Conservation (phyloP, 2,329 filamentous ascomycete species). For the Thielaviopsis euricoi region DNA sequence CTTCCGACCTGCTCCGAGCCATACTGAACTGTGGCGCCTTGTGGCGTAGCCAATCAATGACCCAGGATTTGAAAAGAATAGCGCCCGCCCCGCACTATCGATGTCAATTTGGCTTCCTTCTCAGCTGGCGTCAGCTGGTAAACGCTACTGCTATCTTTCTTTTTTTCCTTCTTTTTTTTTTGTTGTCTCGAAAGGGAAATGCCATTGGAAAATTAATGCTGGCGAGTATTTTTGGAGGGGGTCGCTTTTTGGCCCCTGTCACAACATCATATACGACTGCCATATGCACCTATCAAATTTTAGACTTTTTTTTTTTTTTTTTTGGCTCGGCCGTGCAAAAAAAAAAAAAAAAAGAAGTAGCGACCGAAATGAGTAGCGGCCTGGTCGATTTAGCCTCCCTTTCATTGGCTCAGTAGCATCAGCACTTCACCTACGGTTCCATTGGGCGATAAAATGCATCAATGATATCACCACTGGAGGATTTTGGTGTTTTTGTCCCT, state of each 20-base stretch:
- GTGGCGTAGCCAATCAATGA: constrained; percentile 20
- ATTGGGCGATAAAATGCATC: not conserved
- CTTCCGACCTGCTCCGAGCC: constrained; percentile 27
- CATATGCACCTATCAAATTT: not conserved
- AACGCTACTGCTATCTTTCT: not conserved
- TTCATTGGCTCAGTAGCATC: not conserved
- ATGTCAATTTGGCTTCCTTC: constrained; percentile 12
- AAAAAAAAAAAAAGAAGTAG: too few relatives aligned
- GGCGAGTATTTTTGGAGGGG: constrained; percentile 4
- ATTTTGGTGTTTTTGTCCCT: not conserved
- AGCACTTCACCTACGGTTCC: not conserved
- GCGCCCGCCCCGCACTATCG: constrained; percentile 15
- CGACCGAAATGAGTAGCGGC: not conserved
- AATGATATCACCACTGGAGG: not conserved
- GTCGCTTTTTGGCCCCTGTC: not conserved
- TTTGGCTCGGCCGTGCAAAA: too few relatives aligned
- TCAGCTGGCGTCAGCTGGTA: constrained; percentile 13
- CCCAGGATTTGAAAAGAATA: constrained; percentile 11
- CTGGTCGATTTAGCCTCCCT: not conserved
- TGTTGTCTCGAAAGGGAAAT: constrained; percentile 10
- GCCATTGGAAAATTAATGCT: constrained; percentile 4
- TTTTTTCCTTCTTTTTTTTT: not conserved
- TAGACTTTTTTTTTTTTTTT: not conserved
- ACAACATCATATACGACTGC: too few relatives aligned
- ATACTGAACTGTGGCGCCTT: constrained; percentile 14